Base-by-base conservation (phyloP, 1,284 basidiomycete species). In the Fomitopsis palustris region DNA sequence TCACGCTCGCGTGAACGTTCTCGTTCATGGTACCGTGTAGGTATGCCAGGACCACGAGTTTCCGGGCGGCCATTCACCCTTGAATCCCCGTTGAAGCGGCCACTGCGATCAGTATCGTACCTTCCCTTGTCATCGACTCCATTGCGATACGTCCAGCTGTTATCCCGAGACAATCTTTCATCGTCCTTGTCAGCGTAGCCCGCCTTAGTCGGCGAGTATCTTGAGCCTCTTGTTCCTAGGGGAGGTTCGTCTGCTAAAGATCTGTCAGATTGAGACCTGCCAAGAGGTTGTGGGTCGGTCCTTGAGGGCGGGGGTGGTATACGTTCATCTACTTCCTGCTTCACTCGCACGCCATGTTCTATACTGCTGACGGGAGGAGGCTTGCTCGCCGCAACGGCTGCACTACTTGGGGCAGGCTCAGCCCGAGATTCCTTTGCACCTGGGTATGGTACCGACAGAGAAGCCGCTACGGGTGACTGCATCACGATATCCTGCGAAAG, bases 1-100 rank as follows among this genome's bases (percentile, higher is more conserved):
- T 72, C 70, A 21, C 67, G 66, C 16, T 71, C 69, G 45, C 70
- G 61, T 2, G 67, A 66, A 7, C 70, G 64, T 10, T 73, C 71
- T 38, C 66, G 60, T 16, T 66, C 64, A 33, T 59, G 59, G 1
- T 56, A 54, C 19, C 63, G 59, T 21, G 60, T 59, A 49, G 64
- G 59, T 54, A 60, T 47, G 12, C 60, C 61, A 37, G 58, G 58
- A 35, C 56, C 59, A 23, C 67, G 65, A 41, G 61, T 64, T 58
- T 63, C 51, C 52, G 37, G 54, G 17, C 27, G 57, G 42, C 39
- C 33, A 17, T 56, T 56, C 56, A 39, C 57, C n/a, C 63, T 53
- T 31, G 64, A 51, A 17, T 61, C 58, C n/a, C 59, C 57, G 47
- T 41, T 31, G 19, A 55, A 47, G 1, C 64, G 62, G 17, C 56